phyloP scores from a whole-genome alignment of 2,329 filamentous ascomycete genomes.

The Xylaria sp. region DNA sequence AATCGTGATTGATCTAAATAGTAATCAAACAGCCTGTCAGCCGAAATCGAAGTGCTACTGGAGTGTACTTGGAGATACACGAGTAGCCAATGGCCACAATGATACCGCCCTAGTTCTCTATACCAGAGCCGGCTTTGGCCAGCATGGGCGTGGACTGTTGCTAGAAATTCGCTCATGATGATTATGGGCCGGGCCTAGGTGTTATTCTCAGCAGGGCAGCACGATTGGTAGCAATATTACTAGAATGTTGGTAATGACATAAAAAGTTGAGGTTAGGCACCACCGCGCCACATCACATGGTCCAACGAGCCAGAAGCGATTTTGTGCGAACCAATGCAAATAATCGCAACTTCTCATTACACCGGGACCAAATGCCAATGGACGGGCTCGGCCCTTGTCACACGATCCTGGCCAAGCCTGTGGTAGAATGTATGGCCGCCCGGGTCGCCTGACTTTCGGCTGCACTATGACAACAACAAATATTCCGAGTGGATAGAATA shows the following conservation, averaged over 20 bases:
- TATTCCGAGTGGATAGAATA: neutral
- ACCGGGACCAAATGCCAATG: neutral
- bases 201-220: neutral
- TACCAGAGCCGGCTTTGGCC: neutral
- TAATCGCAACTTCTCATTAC: neutral
- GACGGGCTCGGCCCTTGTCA: neutral
- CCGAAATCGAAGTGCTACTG: constrained; percentile 3
- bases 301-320: neutral
- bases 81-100: neutral
- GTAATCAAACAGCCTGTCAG: neutral
- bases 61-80: neutral
- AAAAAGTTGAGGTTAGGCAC: no score
- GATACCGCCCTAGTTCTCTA: neutral
- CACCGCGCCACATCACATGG: no score
- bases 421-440: neutral
- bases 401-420: neutral
- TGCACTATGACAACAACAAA: neutral
- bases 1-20: constrained; percentile 1
- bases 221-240: neutral
- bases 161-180: neutral
- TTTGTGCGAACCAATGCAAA: neutral
- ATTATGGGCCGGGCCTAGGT: neutral
- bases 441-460: neutral
- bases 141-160: neutral
- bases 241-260: neutral